Percentiles rank a stretch among this genome's conserved stretches.
These are phyloP conservation scores for Hypoxylon sp. DNA, from an alignment of 2,329 filamentous ascomycete genomes.

Conservation along the genomic window DNA sequence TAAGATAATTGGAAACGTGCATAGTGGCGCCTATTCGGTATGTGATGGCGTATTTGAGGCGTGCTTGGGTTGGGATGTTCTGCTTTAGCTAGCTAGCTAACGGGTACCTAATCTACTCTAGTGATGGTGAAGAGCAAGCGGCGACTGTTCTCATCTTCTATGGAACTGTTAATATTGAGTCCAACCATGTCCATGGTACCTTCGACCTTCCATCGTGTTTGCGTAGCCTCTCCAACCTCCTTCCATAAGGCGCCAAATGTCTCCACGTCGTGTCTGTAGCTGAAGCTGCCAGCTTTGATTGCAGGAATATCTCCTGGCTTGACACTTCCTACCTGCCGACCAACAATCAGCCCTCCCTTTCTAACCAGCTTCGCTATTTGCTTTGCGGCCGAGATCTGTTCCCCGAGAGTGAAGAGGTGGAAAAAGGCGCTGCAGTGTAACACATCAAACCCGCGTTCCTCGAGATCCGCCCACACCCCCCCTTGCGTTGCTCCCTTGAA, in stretches of 20 bases:
- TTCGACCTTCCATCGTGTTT: constrained; percentile 45
- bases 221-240: constrained; percentile 36
- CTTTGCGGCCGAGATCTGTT: constrained; percentile 43
- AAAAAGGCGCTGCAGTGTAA: constrained; percentile 49
- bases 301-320: constrained; percentile 38
- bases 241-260: constrained; percentile 41
- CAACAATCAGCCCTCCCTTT: constrained; percentile 41
- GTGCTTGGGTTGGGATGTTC: not conserved
- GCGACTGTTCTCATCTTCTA: constrained; percentile 42
- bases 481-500: constrained; percentile 36
- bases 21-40: not conserved
- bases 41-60: not conserved
- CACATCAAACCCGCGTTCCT: constrained; percentile 43
- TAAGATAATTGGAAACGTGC: not conserved
- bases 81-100: not conserved
- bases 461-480: constrained; percentile 36
- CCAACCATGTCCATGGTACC: constrained; percentile 42
- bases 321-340: constrained; percentile 43
- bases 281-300: constrained; percentile 24
- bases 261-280: constrained; percentile 39
- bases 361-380: constrained; percentile 40
- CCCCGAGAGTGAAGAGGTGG: constrained; percentile 47
- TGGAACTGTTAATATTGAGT: constrained; percentile 28
- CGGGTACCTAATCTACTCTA: constrained; percentile 22
- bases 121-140: constrained; percentile 45